Base-by-base conservation (phyloP, 164 flowering plant genomes). In the Echeveria elegans region DNA sequence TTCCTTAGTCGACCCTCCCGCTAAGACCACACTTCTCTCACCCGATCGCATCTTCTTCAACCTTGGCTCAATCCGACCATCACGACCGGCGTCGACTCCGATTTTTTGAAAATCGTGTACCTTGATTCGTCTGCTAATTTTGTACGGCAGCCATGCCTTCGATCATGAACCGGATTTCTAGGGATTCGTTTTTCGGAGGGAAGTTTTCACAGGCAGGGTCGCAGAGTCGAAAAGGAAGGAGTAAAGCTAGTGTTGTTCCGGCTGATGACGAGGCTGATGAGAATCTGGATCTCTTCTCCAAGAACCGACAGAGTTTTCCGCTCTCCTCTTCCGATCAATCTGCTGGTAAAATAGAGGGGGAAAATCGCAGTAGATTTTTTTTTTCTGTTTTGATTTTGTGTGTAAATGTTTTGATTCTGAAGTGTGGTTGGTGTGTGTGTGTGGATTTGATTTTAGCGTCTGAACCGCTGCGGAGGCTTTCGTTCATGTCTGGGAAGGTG, bases 231-330 rank as follows among this genome's bases (percentile, higher is more conserved):
- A 79, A 92, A 29, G 85, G 86, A 30, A 77, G 72, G 21, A 84
- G 86, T 64, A 56, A 26, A 43, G 47, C 47, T 18, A 43, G 61
- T 56, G 61, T 56, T 12, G 61, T 26, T 53, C 70, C 50, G 73
- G n/a, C 70, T 40, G n/a, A 28, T 26, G 61, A 26, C 19, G 82
- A 76, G 45, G 26, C 81, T 48, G 89, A 84, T 58, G 85, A 85
- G 69, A 82, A 81, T 63, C 69, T 91, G 75, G 88, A 88, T 82
- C 96, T 88, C 81, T 91, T 87, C 88, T 85, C 93, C 68, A 76
- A 72, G 63, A 83, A 79, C 52, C 93, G 90, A 69, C 84, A 80
- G 63, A 77, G 69, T 43, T 80, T 82, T 70, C 78, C 90, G 48
- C 59, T 81, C 10, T 70, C 82, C 8, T 76, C 87, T 14, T 76